These are phyloP conservation scores for Phytophthora multivora DNA, from an alignment of 352 stramenopile genomes.

Conservation along the genomic window DNA sequence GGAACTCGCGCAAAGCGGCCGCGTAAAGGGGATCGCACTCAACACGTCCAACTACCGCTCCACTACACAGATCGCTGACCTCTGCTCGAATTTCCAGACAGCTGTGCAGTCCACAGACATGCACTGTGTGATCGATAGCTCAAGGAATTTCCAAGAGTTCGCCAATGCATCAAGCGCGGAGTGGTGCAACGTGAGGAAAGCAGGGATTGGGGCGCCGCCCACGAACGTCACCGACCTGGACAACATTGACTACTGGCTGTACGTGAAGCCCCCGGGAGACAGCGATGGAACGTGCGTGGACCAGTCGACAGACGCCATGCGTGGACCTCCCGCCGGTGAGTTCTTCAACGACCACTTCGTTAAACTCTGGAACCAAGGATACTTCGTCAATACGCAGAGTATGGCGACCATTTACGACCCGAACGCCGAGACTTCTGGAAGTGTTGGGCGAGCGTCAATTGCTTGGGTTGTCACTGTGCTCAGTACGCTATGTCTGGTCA, in stretches of 20 bases:
- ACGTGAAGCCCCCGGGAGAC: slow-evolving; percentile 70
- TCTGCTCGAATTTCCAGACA: slow-evolving; percentile 64
- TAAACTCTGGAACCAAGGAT: slow-evolving; percentile 73
- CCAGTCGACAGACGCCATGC: slow-evolving; percentile 51
- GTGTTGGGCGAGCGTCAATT: not conserved
- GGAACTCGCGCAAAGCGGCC: slow-evolving; percentile 36
- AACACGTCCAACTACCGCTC: slow-evolving; percentile 84
- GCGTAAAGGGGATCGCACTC: slow-evolving; percentile 71
- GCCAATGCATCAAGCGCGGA: slow-evolving; percentile 38
- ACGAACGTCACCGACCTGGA: slow-evolving; percentile 50
- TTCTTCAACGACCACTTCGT: slow-evolving; percentile 75
- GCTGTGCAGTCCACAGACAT: slow-evolving; percentile 42
- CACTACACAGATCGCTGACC: slow-evolving; percentile 42
- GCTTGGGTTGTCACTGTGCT: slow-evolving; percentile 1
- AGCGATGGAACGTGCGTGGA: slow-evolving; percentile 61
- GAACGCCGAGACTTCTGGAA: slow-evolving; percentile 21
- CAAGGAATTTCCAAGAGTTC: slow-evolving; percentile 64
- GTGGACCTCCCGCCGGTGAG: slow-evolving; percentile 46
- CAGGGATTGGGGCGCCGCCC: slow-evolving; percentile 58
- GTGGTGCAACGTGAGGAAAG: slow-evolving; percentile 71
- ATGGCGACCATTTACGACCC: slow-evolving; percentile 40
- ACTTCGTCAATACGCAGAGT: slow-evolving; percentile 32
- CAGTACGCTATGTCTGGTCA: not conserved
- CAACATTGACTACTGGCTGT: slow-evolving; percentile 74
- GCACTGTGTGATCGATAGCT: slow-evolving; percentile 70